Percentiles rank a stretch among this genome's conserved stretches.
These are phyloP conservation scores for Synchytrium microbalum DNA, from an alignment of 371 early-diverging fungal genomes.

Conservation along the genomic window DNA sequence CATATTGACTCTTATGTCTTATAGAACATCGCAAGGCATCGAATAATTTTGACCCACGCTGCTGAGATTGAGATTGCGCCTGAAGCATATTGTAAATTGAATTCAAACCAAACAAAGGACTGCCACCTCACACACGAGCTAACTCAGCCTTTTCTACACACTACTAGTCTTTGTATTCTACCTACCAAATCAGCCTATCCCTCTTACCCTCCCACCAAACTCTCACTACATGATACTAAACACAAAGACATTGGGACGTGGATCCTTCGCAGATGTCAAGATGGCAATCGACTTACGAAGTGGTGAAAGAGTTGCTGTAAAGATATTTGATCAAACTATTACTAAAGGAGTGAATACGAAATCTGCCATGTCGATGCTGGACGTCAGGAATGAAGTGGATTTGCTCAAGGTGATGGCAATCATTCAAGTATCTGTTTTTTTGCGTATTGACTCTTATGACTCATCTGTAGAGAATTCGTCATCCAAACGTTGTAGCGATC, in stretches of 20 bases:
- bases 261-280: slow-evolving; percentile 21
- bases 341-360: background rate
- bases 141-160: too few relatives aligned
- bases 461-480: slow-evolving; percentile 11
- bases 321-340: slow-evolving; percentile 12
- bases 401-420: too few relatives aligned
- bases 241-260: slow-evolving; percentile 12
- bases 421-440: too few relatives aligned
- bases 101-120: background rate
- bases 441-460: too few relatives aligned
- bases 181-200: background rate
- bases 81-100: background rate
- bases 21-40: slow-evolving; percentile 3
- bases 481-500: slow-evolving; percentile 22
- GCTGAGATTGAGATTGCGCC: slow-evolving; percentile 19
- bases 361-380: background rate
- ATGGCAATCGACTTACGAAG: slow-evolving; percentile 17
- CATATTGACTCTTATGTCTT: background rate
- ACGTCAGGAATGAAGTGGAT: slow-evolving; percentile 6
- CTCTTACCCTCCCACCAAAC: too few relatives aligned
- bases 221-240: too few relatives aligned
- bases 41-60: slow-evolving; percentile 8
- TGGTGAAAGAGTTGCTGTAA: slow-evolving; percentile 18
- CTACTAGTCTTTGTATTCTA: slow-evolving; percentile 15
- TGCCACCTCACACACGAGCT: too few relatives aligned